A percentile compares a stretch with the other conserved stretches of the same genome.
These are phyloP conservation scores for Dalbergia cultrata DNA, from an alignment of 306 rosid species.

Conservation along the genomic window DNA sequence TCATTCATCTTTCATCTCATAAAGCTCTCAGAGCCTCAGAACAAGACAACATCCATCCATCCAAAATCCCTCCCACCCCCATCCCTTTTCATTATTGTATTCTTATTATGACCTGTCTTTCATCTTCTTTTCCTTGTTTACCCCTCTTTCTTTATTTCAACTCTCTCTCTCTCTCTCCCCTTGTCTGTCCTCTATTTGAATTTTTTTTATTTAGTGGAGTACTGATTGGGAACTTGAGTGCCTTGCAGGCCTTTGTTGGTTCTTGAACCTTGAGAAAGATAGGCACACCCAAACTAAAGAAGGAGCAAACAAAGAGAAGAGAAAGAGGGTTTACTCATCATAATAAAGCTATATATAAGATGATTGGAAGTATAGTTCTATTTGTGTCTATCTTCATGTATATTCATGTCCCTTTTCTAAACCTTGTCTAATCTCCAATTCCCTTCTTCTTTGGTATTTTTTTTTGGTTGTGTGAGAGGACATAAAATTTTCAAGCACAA, in stretches of 20 bases:
- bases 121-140: slow-evolving; percentile 51
- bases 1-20: slow-evolving; percentile 22
- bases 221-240: slow-evolving; percentile 68
- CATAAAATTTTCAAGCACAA: slow-evolving; percentile 2
- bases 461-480: slow-evolving; percentile 17
- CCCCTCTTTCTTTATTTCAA: slow-evolving; percentile 13
- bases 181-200: slow-evolving; percentile 20
- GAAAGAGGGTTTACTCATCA: slow-evolving; percentile 1
- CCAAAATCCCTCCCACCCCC: slow-evolving; percentile 55
- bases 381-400: background rate
- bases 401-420: background rate
- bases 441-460: background rate
- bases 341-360: slow-evolving; percentile 19
- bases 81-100: slow-evolving; percentile 59
- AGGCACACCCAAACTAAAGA: slow-evolving; percentile 21
- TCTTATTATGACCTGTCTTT: slow-evolving; percentile 61
- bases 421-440: too few relatives aligned
- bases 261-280: slow-evolving; percentile 46
- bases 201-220: slow-evolving; percentile 40
- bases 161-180: slow-evolving; percentile 13
- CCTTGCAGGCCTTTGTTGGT: slow-evolving; percentile 51
- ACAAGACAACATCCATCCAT: slow-evolving; percentile 63
- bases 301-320: slow-evolving; percentile 8
- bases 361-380: slow-evolving; percentile 27
- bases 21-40: slow-evolving; percentile 44